A percentile compares a stretch with the other conserved stretches of the same genome.
phyloP scores from a whole-genome alignment of 2,329 filamentous ascomycete species.

The Alternaria brassicicola region DNA sequence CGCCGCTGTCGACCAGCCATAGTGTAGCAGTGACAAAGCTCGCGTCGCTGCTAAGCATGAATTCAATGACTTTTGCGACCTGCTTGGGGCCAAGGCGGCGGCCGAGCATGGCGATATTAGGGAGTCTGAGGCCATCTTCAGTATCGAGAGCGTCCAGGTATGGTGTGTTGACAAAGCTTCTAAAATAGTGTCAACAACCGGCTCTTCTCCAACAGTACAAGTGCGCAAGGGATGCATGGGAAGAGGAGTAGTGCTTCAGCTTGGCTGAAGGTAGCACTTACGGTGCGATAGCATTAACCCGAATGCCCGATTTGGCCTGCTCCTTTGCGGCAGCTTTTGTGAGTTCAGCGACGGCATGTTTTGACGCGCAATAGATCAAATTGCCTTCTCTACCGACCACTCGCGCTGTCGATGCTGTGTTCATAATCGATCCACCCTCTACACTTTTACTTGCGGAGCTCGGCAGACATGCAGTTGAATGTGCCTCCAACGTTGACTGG shows the following conservation, averaged over 20 bases:
- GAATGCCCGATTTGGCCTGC: conserved; percentile 22
- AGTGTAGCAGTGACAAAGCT: conserved; percentile 24
- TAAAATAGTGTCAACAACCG: conserved; percentile 1
- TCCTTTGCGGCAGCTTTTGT: conserved; percentile 50
- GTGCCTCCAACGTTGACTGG: conserved; percentile 44
- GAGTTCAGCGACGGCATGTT: conserved; percentile 37
- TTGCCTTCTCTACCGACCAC: conserved; percentile 39
- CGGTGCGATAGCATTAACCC: conserved; percentile 54
- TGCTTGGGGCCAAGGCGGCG: conserved; percentile 19
- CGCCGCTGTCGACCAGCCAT: conserved; percentile 26
- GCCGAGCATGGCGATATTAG: conserved; percentile 19
- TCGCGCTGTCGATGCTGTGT: conserved; percentile 58
- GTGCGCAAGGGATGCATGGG: background rate
- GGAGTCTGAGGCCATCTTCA: conserved; percentile 2
- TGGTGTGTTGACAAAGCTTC: conserved; percentile 25
- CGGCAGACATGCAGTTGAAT: conserved; percentile 42
- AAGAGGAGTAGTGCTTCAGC: background rate
- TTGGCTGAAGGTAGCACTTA: conserved; percentile 29
- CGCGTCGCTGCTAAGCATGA: conserved; percentile 26
- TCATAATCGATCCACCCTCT: conserved; percentile 41
- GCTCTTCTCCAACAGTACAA: background rate
- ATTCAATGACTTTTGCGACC: conserved; percentile 21
- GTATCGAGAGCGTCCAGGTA: conserved; percentile 12
- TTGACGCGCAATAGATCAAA: conserved; percentile 33
- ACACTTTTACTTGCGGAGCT: conserved; percentile 30